Percentiles rank a stretch among this genome's conserved stretches.
phyloP scores from a whole-genome alignment of 306 rosid genomes.

The Canavalia ensiformis region DNA sequence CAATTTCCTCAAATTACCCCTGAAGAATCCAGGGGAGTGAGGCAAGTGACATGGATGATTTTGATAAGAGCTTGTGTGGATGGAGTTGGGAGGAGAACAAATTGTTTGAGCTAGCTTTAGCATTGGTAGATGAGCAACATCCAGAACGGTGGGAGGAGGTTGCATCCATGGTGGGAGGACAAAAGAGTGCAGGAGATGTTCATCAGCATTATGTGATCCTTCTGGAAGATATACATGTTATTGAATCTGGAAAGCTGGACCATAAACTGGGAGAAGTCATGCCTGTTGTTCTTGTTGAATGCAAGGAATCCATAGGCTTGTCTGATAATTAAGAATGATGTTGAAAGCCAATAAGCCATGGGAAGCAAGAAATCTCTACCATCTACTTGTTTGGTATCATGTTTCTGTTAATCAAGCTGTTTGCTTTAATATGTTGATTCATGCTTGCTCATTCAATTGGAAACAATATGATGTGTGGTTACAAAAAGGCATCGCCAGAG shows the following conservation, averaged over 20 bases:
- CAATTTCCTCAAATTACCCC: constrained; percentile 30
- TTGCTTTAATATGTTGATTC: constrained; percentile 9
- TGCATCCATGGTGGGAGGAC: constrained; percentile 78
- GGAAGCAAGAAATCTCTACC: not conserved
- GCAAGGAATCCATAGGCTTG: constrained; percentile 42
- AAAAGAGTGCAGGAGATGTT: constrained; percentile 78
- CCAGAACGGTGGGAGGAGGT: constrained; percentile 77
- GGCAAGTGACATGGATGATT: constrained; percentile 51
- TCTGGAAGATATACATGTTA: constrained; percentile 73
- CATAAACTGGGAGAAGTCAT: constrained; percentile 54
- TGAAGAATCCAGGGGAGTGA: constrained; percentile 29
- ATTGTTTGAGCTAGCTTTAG: constrained; percentile 81
- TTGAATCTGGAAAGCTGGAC: constrained; percentile 76
- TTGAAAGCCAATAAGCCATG: not conserved
- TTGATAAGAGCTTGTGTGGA: constrained; percentile 51
- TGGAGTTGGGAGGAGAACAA: constrained; percentile 96
- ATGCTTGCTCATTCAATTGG: constrained; percentile 32
- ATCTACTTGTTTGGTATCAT: not conserved
- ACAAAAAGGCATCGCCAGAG: not conserved
- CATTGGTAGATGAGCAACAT: constrained; percentile 73
- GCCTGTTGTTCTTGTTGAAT: constrained; percentile 53
- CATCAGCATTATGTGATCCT: constrained; percentile 71
- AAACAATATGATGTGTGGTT: constrained; percentile 23
- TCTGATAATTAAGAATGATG: constrained; percentile 43
- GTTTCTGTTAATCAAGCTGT: constrained; percentile 31